Evolutionary conservation across 306 rosid species (phyloP).

Genomic region (Bauhinia variegata): DNA sequence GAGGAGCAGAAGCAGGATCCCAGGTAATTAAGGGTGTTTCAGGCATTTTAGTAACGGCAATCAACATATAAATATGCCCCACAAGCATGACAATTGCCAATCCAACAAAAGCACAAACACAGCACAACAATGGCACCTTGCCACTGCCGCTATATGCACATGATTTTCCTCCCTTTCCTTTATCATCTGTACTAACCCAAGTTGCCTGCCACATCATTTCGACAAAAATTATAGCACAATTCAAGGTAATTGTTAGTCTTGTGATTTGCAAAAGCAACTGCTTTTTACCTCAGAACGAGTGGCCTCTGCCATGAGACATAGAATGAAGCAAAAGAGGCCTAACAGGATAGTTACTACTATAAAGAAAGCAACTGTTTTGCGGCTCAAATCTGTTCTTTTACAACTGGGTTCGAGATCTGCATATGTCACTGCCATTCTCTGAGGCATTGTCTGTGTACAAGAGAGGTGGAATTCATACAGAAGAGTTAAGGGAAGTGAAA

Average conservation of each 20-base stretch:
- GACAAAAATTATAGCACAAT: neutral
- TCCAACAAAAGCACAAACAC: constrained; percentile 75
- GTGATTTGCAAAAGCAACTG: neutral
- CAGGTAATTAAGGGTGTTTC: constrained; percentile 54
- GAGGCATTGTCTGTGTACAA: constrained; percentile 36
- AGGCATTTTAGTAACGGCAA: constrained; percentile 68
- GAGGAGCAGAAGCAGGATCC: constrained; percentile 66
- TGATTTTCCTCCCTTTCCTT: constrained; percentile 44
- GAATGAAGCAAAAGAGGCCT: constrained; percentile 78
- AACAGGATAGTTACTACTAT: constrained; percentile 64
- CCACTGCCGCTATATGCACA: constrained; percentile 83
- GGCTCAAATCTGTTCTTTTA: constrained; percentile 55
- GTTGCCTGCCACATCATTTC: constrained; percentile 52
- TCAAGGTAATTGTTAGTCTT: neutral
- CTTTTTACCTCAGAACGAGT: constrained; percentile 79
- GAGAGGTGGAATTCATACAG: constrained; percentile 27
- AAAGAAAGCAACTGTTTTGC: constrained; percentile 70
- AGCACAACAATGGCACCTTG: constrained; percentile 71
- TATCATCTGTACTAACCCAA: constrained; percentile 45
- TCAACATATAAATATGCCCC: constrained; percentile 68
- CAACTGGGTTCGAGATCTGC: constrained; percentile 82
- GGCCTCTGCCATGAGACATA: constrained; percentile 86
- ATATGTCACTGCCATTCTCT: constrained; percentile 77
- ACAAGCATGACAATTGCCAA: constrained; percentile 67
- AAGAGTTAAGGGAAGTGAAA: neutral